Base-by-base conservation (phyloP, 192 early-diverging fungal genomes). In the Geranomyces variabilis region DNA sequence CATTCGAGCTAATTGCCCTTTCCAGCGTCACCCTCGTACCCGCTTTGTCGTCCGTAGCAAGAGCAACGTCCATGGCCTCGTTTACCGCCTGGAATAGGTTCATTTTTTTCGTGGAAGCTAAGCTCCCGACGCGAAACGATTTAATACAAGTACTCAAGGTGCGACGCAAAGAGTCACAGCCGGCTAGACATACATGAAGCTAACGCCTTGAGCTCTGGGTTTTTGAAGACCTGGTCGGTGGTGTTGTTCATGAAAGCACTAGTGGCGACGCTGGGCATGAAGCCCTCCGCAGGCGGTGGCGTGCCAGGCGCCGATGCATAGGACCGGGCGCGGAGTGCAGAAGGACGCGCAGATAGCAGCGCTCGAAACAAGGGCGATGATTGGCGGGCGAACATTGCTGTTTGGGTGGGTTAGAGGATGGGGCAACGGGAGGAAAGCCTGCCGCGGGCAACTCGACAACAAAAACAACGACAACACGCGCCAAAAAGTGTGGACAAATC, bases 71-170 rank as follows among this genome's bases (percentile, higher is more conserved):
- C 85, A 99, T 87, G n/a, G 96, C 95, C 77, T 96, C 93, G 81
- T 99, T 99, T 19, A 99, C 85, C 4, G 93, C 86, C 75, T 97
- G 96, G 80, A 91, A 97, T 62, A 93, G 83, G 83, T 99, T 99
- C 86, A 96, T 90, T 71, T 93, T 94, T 70, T 91, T 90, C 4
- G 92, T 93, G 63, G 91, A n/a, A 24, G 51, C 51, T n/a, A 8
- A 88, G 9, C 81, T 90, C 74, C 34, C 64, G 10, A 41, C 3
- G 3, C 36, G 10, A 41, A 41, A 41, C 44, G 14, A n/a, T 14
- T 8, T 17, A 3, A 7, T 12, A 8, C 5, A 10, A 63, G 61
- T 33, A 63, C 12, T 28, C 29, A 13, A 63, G 28, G 26, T 9
- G 12, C 21, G 33, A n/a, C n/a, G n/a, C n/a, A n/a, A n/a, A 19